Base-by-base conservation (phyloP, 1,284 basidiomycete species). In the Schizophyllum commune region DNA sequence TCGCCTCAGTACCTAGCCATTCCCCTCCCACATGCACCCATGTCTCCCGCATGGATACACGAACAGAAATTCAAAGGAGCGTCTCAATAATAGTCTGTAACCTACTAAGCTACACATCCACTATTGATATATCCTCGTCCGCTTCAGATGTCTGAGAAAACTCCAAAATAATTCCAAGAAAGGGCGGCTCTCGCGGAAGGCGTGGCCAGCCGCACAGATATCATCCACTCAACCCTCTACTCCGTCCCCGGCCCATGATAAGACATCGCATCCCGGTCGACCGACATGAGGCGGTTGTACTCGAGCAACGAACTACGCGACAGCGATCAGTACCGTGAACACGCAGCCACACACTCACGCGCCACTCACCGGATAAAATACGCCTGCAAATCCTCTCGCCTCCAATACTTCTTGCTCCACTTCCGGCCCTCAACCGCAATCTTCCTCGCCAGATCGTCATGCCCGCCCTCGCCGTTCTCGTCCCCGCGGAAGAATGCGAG, bases 371-470 rank as follows among this genome's bases (percentile, higher is more conserved):
- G 72, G 63, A 82, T 85, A 62, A 79, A 74, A 70, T 86, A 86
- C 19, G 84, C 82, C 47, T 78, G 76, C 78, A 88, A 78, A 68
- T 88, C 86, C 64, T 83, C 82, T 58, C 72, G 73, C 39, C 85
- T 72, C 83, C 84, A 88, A 67, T 76, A 85, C 2, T 64, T 71
- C 63, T 74, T 69, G 62, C 82, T 84, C 86, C 86, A 88, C 21
- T 77, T 70, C 32, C 78, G 76, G 0, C 85, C 86, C 1, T 74
- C 75, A 9, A 67, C 65, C 0, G 81, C 86, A 57, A 89, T 87
- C 64, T 77, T 73, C 60, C 72, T 69, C 0, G 81, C 86, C 52
- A 84, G 64, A 0, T 75, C 74, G 58, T 86, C 83, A 61, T 86
- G 81, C 0, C 69, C 77, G 19, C 73, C 73, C 21, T 72, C 72